phyloP scores from a whole-genome alignment of 495 filamentous ascomycete genomes.

The Baudoinia panamericana region DNA sequence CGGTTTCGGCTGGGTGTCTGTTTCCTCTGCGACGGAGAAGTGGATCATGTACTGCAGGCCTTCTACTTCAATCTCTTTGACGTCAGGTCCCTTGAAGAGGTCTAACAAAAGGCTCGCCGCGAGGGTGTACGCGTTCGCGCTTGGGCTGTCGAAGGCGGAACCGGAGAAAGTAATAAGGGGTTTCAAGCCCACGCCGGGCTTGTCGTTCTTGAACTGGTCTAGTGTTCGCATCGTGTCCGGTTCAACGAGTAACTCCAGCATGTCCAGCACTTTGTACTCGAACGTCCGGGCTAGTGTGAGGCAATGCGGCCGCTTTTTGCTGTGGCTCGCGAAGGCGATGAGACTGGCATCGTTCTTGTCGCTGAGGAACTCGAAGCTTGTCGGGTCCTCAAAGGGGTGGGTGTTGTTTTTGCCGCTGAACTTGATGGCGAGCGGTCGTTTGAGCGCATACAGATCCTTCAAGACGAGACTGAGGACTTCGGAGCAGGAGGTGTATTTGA shows the following conservation, averaged over 20 bases:
- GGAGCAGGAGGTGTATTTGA: slow-evolving; percentile 70
- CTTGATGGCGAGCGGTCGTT: slow-evolving; percentile 63
- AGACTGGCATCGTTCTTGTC: slow-evolving; percentile 87
- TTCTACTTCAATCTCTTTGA: slow-evolving; percentile 76
- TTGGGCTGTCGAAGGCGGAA: slow-evolving; percentile 65
- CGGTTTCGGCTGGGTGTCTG: slow-evolving; percentile 47
- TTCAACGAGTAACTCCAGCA: slow-evolving; percentile 78
- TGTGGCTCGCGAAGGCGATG: slow-evolving; percentile 64
- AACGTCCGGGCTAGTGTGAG: slow-evolving; percentile 77
- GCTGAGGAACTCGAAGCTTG: slow-evolving; percentile 80
- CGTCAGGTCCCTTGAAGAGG: slow-evolving; percentile 70
- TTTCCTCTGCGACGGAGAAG: slow-evolving; percentile 60
- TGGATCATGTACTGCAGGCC: slow-evolving; percentile 80
- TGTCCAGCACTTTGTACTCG: slow-evolving; percentile 73
- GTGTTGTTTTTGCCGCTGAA: slow-evolving; percentile 93
- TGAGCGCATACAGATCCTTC: slow-evolving; percentile 67
- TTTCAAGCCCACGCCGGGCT: slow-evolving; percentile 68
- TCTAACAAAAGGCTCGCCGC: slow-evolving; percentile 80
- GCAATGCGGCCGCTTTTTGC: slow-evolving; percentile 86
- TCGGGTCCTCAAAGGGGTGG: slow-evolving; percentile 83
- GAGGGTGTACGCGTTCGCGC: slow-evolving; percentile 59
- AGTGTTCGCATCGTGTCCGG: slow-evolving; percentile 50
- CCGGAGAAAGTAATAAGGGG: slow-evolving; percentile 82
- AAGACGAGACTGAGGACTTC: slow-evolving; percentile 65
- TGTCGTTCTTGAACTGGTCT: slow-evolving; percentile 67